Base-by-base conservation (phyloP, 2,329 filamentous ascomycete species). In the Arthroderma sp. region DNA sequence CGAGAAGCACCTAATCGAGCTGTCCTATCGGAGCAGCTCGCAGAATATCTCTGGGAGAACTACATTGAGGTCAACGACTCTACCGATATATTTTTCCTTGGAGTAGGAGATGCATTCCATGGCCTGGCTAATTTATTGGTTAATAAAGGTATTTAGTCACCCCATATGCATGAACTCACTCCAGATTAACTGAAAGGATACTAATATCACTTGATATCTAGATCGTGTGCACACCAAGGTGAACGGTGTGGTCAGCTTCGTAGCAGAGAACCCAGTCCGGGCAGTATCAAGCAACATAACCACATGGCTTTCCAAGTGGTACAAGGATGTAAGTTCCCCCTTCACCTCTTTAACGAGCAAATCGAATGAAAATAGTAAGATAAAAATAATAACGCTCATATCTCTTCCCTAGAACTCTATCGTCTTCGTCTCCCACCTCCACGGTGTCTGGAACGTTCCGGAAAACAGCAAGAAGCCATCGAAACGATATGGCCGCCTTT, bases 41-140 rank as follows among this genome's bases (percentile, higher is more conserved):
- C 89, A 4, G 79, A 75, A 48, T 96, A 94, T 57, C 69, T 98
- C 9, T 98, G 91, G 91, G 88, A 95, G 55, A 98, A 98, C 58
- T 95, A 95, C 58, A 78, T 98, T 15, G 85, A 94, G 69, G 80
- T 80, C 42, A 74, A 69, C 45, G 70, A 82, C 2, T 71, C 75
- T 0, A 78, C 81, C 4, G 78, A 89, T 43, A 77, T 96, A 10
- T 84, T 94, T 58, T 70, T 98, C 22, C 72, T 98, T 58, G 89
- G 91, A 0, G 78, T 94, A 1, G 91, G 91, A n/a, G 82, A 86
- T 54, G 85, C 91, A 1, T 94, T 91, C 57, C 70, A 83, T 3
- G 87, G 86, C 1, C 76, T 95, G 40, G 82, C 91, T 47, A 76
- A 88, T 46, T 75, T 96, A 4, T 70, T 96, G 4, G 81, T 82